Evolutionary conservation across 2,329 filamentous ascomycete species (phyloP).

Genomic region (Hypoxylon sp.): DNA sequence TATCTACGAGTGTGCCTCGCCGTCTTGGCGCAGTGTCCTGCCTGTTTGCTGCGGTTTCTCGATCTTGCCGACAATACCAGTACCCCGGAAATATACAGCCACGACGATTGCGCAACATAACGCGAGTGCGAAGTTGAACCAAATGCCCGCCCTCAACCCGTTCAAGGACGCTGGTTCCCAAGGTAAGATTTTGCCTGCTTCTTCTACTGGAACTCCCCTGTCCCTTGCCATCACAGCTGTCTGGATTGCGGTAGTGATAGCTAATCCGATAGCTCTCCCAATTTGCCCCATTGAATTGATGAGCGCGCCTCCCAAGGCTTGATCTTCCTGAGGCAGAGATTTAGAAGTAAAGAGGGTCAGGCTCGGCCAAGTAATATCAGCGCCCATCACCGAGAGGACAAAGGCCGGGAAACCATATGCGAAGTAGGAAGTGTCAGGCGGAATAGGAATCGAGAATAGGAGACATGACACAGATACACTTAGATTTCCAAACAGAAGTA

Average conservation of each 20-base stretch:
- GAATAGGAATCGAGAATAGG: constrained; percentile 75
- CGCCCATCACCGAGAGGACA: constrained; percentile 75
- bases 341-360: constrained; percentile 77
- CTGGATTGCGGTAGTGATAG: constrained; percentile 75
- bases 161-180: constrained; percentile 64
- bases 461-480: constrained; percentile 69
- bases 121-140: constrained; percentile 67
- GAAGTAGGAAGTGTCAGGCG: constrained; percentile 73
- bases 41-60: constrained; percentile 45
- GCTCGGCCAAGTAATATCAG: constrained; percentile 76
- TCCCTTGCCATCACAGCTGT: constrained; percentile 70
- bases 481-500: constrained; percentile 71
- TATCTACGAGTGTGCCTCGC: too few species aligned
- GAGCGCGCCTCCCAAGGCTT: constrained; percentile 77
- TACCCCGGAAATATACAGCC: constrained; percentile 64
- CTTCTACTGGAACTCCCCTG: constrained; percentile 61
- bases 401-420: constrained; percentile 78
- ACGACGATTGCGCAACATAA: constrained; percentile 62
- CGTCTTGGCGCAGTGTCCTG: constrained; percentile 17
- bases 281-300: constrained; percentile 77
- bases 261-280: constrained; percentile 75
- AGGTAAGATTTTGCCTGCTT: constrained; percentile 59
- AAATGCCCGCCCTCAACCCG: constrained; percentile 66
- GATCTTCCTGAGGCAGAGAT: constrained; percentile 73
- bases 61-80: constrained; percentile 67